Base-by-base conservation (phyloP, 1,139 yeast species). In the Neolecta irregularis region DNA sequence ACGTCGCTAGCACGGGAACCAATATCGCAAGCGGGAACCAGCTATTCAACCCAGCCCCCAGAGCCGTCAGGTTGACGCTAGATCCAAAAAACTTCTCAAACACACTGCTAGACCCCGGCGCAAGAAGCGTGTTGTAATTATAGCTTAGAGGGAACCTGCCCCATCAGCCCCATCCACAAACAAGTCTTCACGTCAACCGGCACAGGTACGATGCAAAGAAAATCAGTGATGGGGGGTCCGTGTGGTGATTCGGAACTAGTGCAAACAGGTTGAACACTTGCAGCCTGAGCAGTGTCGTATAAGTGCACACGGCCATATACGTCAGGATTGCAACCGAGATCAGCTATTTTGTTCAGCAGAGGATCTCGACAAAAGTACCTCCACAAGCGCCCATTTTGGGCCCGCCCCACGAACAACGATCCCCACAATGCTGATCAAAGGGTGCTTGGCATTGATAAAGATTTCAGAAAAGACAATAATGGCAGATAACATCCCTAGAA, bases 171-270 rank as follows among this genome's bases (percentile, higher is more conserved):
- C n/a, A n/a, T n/a, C n/a, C n/a, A n/a, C n/a, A n/a, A n/a, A n/a
- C n/a, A n/a, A n/a, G n/a, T n/a, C n/a, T n/a, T n/a, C n/a, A n/a
- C 1, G 93, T 77, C 50, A 80, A 60, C 44, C 93, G 70, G 37
- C 88, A 79, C 23, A 79, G 72, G 49, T 80, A 80, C 48, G 79
- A 76, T 18, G 85, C 72, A 53, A 77, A 80, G 53, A 79, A 80
- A 32, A 80, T 64, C 24, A 77, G 65, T 21, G 81, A 72, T 1
- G 78, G 76, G 0, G 80, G 76, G 49, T 77, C 88, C 0, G 88
- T 74, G 38, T 73, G 67, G 38, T 58, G 55, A 37, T 63, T 62
- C 24, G 64, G 67, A 24, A 78, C 85, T 44, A 80, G 61, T 43
- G 78, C 85, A 51, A 79, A 80, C 54, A 74, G 65, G 50, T 76